Evolutionary conservation across 345 rosid species (phyloP).

Genomic region (Boechera retrofracta): DNA sequence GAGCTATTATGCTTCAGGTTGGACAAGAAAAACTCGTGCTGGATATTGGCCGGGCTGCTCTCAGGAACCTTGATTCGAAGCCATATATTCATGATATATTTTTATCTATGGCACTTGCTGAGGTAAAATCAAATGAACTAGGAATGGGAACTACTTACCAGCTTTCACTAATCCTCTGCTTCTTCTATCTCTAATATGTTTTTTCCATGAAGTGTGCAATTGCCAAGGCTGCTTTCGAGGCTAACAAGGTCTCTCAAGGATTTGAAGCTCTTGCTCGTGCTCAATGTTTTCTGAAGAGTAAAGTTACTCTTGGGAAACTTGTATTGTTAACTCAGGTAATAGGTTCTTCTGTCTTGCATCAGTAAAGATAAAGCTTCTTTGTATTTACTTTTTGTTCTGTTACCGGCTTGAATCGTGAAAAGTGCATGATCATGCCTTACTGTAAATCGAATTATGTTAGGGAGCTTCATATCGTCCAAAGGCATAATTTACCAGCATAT

Average conservation of each 20-base stretch:
- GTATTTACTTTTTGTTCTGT: constrained; percentile 23
- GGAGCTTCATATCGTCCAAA: constrained; percentile 7
- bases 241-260: constrained; percentile 85
- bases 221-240: constrained; percentile 84
- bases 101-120: constrained; percentile 91
- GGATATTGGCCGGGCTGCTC: constrained; percentile 78
- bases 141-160: constrained; percentile 43
- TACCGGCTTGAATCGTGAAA: constrained; percentile 9
- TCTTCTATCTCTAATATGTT: constrained; percentile 65
- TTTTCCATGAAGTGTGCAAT: constrained; percentile 94
- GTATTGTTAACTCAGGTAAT: constrained; percentile 76
- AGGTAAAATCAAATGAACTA: constrained; percentile 66
- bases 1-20: constrained; percentile 58
- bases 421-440: constrained; percentile 10
- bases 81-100: constrained; percentile 81
- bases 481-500: constrained; percentile 4
- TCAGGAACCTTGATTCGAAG: constrained; percentile 80
- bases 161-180: constrained; percentile 55
- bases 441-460: constrained; percentile 21
- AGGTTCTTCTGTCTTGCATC: constrained; percentile 18
- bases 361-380: constrained; percentile 19
- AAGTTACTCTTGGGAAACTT: constrained; percentile 76
- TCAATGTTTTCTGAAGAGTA: constrained; percentile 85
- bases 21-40: constrained; percentile 88
- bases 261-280: constrained; percentile 99